These are phyloP conservation scores for Nakaseomyces kungkrabaensis DNA, from an alignment of 1,139 yeast genomes.

Conservation along the genomic window DNA sequence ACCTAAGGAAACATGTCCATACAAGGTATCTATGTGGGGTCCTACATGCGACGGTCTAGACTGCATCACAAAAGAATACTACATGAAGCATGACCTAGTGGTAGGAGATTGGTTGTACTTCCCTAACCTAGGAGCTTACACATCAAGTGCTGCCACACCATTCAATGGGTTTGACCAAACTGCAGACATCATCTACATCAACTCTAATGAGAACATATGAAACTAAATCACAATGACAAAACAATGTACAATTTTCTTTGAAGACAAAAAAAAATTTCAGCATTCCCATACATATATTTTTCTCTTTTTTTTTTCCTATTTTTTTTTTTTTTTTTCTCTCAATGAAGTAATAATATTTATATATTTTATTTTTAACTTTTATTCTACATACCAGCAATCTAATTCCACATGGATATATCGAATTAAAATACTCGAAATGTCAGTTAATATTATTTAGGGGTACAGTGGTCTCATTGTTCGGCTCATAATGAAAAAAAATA, in stretches of 20 bases:
- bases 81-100: conserved; percentile 48
- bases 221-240: not conserved
- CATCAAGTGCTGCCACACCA: conserved; percentile 77
- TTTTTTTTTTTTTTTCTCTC: too few relatives aligned
- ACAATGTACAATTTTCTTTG: too few relatives aligned
- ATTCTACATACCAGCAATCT: too few relatives aligned
- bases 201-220: conserved; percentile 13
- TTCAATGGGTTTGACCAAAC: conserved; percentile 74
- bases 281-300: not conserved
- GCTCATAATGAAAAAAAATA: not conserved
- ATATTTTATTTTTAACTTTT: too few relatives aligned
- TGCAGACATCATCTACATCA: conserved; percentile 54
- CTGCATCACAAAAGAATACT: conserved; percentile 51
- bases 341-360: too few relatives aligned
- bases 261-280: not conserved
- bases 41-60: conserved; percentile 98
- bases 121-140: conserved; percentile 84
- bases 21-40: conserved; percentile 78
- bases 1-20: conserved; percentile 11
- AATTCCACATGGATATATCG: too few relatives aligned
- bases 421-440: too few relatives aligned
- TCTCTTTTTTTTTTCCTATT: not conserved
- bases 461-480: not conserved
- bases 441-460: not conserved
- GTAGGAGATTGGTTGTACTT: conserved; percentile 94